Percentiles rank a stretch among this genome's conserved stretches.
Conservation (phyloP, 345 rosid species). For the Erysimum cheiranthoides region DNA sequence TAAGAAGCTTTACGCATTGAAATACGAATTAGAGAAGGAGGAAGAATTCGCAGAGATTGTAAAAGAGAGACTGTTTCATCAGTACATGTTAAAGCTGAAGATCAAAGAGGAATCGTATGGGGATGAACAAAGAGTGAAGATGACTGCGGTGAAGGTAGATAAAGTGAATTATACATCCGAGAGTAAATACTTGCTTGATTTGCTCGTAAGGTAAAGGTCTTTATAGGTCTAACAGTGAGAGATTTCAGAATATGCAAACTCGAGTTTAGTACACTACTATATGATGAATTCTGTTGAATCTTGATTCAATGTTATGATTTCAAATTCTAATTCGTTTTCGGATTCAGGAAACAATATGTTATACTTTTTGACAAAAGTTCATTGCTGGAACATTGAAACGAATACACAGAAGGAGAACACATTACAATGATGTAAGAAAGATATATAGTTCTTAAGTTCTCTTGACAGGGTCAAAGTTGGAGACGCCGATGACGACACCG, state of each 20-base stretch:
- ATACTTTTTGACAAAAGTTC: slow-evolving; percentile 20
- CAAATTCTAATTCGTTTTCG: neutral
- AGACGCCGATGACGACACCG: slow-evolving; percentile 77
- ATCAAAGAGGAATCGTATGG: slow-evolving; percentile 87
- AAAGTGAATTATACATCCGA: slow-evolving; percentile 64
- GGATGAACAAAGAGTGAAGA: slow-evolving; percentile 83
- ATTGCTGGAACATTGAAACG: slow-evolving; percentile 28
- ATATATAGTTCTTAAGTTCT: slow-evolving; percentile 50
- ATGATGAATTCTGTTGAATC: slow-evolving; percentile 1
- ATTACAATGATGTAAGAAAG: slow-evolving; percentile 28
- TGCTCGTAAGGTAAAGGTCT: slow-evolving; percentile 50
- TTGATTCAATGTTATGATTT: slow-evolving; percentile 3
- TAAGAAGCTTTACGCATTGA: slow-evolving; percentile 70
- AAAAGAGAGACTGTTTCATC: slow-evolving; percentile 59
- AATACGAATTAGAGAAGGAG: slow-evolving; percentile 68
- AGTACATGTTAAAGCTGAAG: slow-evolving; percentile 72
- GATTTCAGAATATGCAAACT: slow-evolving; percentile 18
- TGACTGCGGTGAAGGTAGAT: slow-evolving; percentile 74
- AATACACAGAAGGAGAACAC: slow-evolving; percentile 33
- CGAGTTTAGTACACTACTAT: slow-evolving; percentile 1
- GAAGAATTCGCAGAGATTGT: slow-evolving; percentile 58
- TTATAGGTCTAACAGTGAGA: neutral
- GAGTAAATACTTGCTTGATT: slow-evolving; percentile 67
- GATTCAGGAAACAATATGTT: neutral
- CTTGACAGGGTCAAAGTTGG: slow-evolving; percentile 79